phyloP scores from a whole-genome alignment of 2,329 filamentous ascomycete species.

The Lachnellula occidentalis region DNA sequence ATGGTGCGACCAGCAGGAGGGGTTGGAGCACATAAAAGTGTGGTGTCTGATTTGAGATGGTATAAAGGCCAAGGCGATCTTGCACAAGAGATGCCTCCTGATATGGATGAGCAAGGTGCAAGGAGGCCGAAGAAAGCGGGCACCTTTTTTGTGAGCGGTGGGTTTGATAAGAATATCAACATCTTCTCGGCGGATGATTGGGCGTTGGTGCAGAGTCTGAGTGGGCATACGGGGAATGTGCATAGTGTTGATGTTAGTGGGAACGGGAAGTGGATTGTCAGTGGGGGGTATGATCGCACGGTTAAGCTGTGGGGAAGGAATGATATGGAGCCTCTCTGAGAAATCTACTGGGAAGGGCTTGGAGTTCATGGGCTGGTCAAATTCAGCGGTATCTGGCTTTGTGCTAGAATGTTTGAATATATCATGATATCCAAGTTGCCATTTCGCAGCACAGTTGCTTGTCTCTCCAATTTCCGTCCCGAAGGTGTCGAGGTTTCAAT shows the following conservation, averaged over 20 bases:
- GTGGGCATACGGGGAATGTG: constrained; percentile 87
- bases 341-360: not conserved
- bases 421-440: not conserved
- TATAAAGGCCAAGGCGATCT: constrained; percentile 82
- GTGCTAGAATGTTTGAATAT: not conserved
- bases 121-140: constrained; percentile 75
- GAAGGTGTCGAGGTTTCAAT: too few species aligned
- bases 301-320: constrained; percentile 95
- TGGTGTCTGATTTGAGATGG: constrained; percentile 90
- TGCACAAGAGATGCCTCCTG: constrained; percentile 53
- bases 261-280: constrained; percentile 89
- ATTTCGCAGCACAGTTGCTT: not conserved
- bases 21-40: constrained; percentile 84
- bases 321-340: constrained; percentile 52
- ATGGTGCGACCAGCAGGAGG: constrained; percentile 79
- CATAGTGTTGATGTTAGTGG: constrained; percentile 82
- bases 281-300: constrained; percentile 87
- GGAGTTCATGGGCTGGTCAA: not conserved
- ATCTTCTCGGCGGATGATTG: constrained; percentile 96
- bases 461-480: too few species aligned
- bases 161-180: constrained; percentile 93
- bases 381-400: not conserved
- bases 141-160: constrained; percentile 84
- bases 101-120: constrained; percentile 59
- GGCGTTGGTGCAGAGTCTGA: constrained; percentile 80